phyloP scores from a whole-genome alignment of 1,284 basidiomycete species.

The Apiotrichum mycotoxinovorans region DNA sequence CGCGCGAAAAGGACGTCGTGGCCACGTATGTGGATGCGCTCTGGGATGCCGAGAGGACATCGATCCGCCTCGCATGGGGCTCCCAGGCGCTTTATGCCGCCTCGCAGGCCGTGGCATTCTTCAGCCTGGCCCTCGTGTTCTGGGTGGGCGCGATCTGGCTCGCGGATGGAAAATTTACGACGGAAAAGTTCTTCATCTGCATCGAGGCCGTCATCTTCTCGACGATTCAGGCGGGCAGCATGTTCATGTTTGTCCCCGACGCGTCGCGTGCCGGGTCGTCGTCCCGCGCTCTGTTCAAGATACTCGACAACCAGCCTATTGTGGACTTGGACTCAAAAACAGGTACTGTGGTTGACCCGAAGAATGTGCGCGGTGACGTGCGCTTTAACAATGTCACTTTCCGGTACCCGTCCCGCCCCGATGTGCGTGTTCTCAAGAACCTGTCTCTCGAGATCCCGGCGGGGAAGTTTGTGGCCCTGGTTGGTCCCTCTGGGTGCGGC shows the following conservation, averaged over 20 bases:
- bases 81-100: conserved; percentile 73
- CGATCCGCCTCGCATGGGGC: conserved; percentile 63
- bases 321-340: conserved; percentile 76
- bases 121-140: conserved; percentile 72
- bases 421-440: conserved; percentile 76
- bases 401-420: conserved; percentile 87
- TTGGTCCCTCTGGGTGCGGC: conserved; percentile 74
- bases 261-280: conserved; percentile 81
- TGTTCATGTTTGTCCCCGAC: conserved; percentile 91
- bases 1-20: conserved; percentile 72
- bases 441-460: conserved; percentile 76
- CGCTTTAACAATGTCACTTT: conserved; percentile 83
- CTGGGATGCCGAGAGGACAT: conserved; percentile 64
- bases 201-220: conserved; percentile 59
- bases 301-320: conserved; percentile 70
- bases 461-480: conserved; percentile 85
- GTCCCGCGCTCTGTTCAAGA: conserved; percentile 68
- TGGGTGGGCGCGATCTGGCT: conserved; percentile 49
- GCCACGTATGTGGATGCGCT: conserved; percentile 69
- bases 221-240: conserved; percentile 52
- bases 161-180: conserved; percentile 58
- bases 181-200: conserved; percentile 74
- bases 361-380: conserved; percentile 66
- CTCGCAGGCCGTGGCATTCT: conserved; percentile 75
- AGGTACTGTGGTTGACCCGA: conserved; percentile 59